Evolutionary conservation across 148 eudicot species (phyloP).

Genomic region (Spergularia marina): DNA sequence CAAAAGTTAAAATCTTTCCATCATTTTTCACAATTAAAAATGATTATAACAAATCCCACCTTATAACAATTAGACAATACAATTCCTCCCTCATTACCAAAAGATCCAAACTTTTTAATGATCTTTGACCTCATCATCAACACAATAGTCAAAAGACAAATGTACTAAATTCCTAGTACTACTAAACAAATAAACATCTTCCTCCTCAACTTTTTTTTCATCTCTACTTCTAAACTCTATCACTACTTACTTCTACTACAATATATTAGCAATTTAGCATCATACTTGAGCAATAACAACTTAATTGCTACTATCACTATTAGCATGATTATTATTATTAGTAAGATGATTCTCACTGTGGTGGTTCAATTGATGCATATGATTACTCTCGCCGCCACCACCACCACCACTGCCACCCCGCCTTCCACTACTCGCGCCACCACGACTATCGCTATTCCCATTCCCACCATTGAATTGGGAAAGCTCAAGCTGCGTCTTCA

Average conservation of each 20-base stretch:
- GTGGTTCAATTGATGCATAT: constrained; percentile 2
- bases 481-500: constrained; percentile 74
- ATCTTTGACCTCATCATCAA: constrained; percentile 16
- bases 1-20: neutral
- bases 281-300: neutral
- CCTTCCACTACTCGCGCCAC: constrained; percentile 16
- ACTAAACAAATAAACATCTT: neutral
- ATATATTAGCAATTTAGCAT: neutral
- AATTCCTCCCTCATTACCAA: constrained; percentile 1
- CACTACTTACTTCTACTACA: neutral
- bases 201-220: neutral
- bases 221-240: neutral
- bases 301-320: constrained; percentile 26
- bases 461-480: constrained; percentile 49
- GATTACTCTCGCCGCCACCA: constrained; percentile 22
- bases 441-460: constrained; percentile 4
- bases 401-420: constrained; percentile 26
- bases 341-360: constrained; percentile 6
- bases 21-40: constrained; percentile 12
- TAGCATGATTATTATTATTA: constrained; percentile 20
- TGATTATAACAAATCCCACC: constrained; percentile 7
- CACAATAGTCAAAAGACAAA: neutral
- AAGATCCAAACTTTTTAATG: constrained; percentile 15
- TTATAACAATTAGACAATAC: constrained; percentile 19
- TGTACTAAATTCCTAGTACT: neutral